Conservation (phyloP, 2,329 filamentous ascomycete genomes). For the Diaporthe vexans region DNA sequence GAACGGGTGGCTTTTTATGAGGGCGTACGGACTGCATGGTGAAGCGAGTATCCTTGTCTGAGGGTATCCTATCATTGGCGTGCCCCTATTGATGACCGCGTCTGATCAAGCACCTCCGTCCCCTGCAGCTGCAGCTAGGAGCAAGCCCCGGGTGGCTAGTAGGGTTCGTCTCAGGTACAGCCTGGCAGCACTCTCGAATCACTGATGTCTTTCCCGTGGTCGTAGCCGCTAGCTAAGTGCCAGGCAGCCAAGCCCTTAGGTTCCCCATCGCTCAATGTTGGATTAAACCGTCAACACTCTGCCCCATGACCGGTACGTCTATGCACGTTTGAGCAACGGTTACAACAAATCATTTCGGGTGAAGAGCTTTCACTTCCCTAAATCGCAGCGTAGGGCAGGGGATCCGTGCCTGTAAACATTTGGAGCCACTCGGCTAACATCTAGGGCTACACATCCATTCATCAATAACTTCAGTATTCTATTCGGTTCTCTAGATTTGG, state of each 20-base stretch:
- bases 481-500: too few species aligned
- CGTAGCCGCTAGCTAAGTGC: too few species aligned
- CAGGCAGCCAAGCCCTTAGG: conserved; percentile 12
- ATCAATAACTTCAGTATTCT: too few species aligned
- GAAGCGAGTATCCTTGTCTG: not conserved
- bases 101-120: conserved; percentile 13
- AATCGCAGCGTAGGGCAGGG: too few species aligned
- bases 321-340: too few species aligned
- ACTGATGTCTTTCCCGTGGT: not conserved
- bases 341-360: too few species aligned
- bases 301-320: too few species aligned
- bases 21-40: not conserved
- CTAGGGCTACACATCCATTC: too few species aligned
- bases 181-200: conserved; percentile 4
- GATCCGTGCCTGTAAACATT: too few species aligned
- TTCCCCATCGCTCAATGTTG: not conserved
- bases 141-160: conserved; percentile 4
- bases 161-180: not conserved
- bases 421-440: too few species aligned
- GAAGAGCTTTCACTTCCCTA: too few species aligned
- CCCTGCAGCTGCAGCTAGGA: conserved; percentile 21
- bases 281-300: not conserved
- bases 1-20: conserved; percentile 1
- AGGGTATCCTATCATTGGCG: not conserved
- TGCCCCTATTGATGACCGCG: not conserved